Evolutionary conservation across 176 grass and related monocot genomes (phyloP).

Genomic region (Rhynchospora pubera): DNA sequence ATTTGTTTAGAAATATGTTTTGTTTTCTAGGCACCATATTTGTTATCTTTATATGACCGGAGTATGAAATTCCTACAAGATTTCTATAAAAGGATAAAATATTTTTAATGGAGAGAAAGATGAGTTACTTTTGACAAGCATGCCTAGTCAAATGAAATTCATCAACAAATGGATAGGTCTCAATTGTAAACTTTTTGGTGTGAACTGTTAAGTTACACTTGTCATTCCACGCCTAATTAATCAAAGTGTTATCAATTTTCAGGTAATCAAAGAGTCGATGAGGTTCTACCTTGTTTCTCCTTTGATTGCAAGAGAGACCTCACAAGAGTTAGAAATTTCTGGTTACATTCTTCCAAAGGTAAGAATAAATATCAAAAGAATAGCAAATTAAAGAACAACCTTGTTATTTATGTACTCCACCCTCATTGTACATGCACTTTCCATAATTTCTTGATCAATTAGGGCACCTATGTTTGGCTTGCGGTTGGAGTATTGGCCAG

Average conservation of each 20-base stretch:
- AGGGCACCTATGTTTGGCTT: slow-evolving; percentile 84
- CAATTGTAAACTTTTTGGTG: not conserved
- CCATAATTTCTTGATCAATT: not conserved
- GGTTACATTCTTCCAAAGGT: slow-evolving; percentile 82
- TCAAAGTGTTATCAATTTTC: slow-evolving; percentile 1
- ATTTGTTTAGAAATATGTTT: too few species aligned
- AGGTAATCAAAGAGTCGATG: slow-evolving; percentile 94
- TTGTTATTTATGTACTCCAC: not conserved
- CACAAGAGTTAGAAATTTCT: slow-evolving; percentile 58
- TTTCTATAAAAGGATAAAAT: not conserved
- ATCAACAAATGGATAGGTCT: not conserved
- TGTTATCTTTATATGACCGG: too few species aligned
- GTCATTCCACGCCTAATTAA: not conserved
- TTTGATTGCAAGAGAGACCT: slow-evolving; percentile 82
- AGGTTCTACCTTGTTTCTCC: slow-evolving; percentile 75
- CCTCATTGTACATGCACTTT: not conserved
- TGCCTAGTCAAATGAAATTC: too few species aligned
- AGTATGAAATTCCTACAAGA: not conserved
- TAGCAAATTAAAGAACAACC: not conserved
- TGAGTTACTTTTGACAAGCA: not conserved
- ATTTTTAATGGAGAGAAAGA: not conserved
- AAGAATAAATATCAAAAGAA: not conserved
- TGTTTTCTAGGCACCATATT: too few species aligned
- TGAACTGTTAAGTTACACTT: not conserved
- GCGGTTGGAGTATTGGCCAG: slow-evolving; percentile 74